Conservation (phyloP, 306 rosid genomes). For the Potentilla sterilis region DNA sequence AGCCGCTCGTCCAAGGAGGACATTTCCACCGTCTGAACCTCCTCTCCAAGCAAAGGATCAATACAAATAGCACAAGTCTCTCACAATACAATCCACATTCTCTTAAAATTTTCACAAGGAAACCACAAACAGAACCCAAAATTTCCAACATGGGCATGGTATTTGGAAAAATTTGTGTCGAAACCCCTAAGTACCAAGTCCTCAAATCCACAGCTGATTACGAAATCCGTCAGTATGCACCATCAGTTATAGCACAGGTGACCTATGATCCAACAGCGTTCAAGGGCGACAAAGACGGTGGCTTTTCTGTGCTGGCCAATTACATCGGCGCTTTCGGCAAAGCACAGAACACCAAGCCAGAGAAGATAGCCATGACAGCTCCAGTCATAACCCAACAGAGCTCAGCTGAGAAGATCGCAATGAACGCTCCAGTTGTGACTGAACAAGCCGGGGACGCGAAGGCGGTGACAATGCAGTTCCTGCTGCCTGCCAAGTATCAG, state of each 20-base stretch:
- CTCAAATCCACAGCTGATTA: conserved; percentile 50
- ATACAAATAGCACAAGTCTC: background rate
- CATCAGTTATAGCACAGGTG: conserved; percentile 67
- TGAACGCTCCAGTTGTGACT: conserved; percentile 83
- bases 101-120: background rate
- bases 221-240: conserved; percentile 65
- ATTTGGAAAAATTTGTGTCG: conserved; percentile 66
- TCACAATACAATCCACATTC: background rate
- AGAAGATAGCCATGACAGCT: conserved; percentile 79
- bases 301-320: conserved; percentile 61
- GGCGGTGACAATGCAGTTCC: conserved; percentile 69
- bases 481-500: conserved; percentile 53
- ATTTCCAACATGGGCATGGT: conserved; percentile 63
- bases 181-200: conserved; percentile 54
- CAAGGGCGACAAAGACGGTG: conserved; percentile 80
- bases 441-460: conserved; percentile 31
- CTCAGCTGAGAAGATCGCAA: conserved; percentile 51
- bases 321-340: conserved; percentile 80
- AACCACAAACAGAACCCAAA: background rate
- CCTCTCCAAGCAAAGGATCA: conserved; percentile 3
- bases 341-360: conserved; percentile 69
- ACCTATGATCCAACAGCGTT: conserved; percentile 72
- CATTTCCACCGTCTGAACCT: background rate
- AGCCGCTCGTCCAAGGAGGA: conserved; percentile 13
- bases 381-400: conserved; percentile 62